These are phyloP conservation scores for Jatropha podagrica DNA, from an alignment of 441 rosid species.

Conservation along the genomic window DNA sequence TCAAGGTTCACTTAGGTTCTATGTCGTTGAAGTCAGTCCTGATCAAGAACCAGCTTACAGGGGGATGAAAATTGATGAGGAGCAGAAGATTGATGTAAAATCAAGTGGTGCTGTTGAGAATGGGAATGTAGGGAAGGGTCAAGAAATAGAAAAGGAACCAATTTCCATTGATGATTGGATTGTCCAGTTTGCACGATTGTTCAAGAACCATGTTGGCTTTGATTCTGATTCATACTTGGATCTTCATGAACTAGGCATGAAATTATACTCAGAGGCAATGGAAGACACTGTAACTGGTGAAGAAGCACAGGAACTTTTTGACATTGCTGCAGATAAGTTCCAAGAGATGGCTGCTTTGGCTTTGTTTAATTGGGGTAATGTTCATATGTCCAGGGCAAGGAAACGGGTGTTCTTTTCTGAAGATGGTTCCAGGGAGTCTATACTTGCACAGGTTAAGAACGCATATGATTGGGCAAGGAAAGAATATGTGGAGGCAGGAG, in stretches of 20 bases:
- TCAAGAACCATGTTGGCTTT: constrained; percentile 90
- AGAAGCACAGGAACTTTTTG: constrained; percentile 86
- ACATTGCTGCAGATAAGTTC: constrained; percentile 79
- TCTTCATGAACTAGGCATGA: constrained; percentile 96
- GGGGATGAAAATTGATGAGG: constrained; percentile 36
- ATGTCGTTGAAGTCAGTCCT: constrained; percentile 61
- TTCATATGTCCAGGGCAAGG: constrained; percentile 94
- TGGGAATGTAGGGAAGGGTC: constrained; percentile 37
- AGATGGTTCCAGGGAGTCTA: constrained; percentile 61
- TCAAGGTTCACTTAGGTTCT: constrained; percentile 67
- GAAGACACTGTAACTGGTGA: constrained; percentile 83
- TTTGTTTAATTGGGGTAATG: constrained; percentile 95
- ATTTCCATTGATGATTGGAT: constrained; percentile 79
- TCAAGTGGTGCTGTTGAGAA: constrained; percentile 39
- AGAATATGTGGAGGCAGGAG: constrained; percentile 69
- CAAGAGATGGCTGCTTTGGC: constrained; percentile 99
- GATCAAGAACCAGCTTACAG: constrained; percentile 81
- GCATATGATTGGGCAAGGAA: constrained; percentile 73
- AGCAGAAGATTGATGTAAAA: constrained; percentile 31
- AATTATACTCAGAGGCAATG: constrained; percentile 89
- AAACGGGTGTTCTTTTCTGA: constrained; percentile 65
- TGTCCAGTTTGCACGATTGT: constrained; percentile 77
- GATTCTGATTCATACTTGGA: constrained; percentile 90
- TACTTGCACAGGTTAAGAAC: constrained; percentile 49
- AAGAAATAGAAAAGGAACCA: constrained; percentile 41